Conservation (phyloP, 225 moss, liverwort and hornwort genomes). For the Polytrichum commune region DNA sequence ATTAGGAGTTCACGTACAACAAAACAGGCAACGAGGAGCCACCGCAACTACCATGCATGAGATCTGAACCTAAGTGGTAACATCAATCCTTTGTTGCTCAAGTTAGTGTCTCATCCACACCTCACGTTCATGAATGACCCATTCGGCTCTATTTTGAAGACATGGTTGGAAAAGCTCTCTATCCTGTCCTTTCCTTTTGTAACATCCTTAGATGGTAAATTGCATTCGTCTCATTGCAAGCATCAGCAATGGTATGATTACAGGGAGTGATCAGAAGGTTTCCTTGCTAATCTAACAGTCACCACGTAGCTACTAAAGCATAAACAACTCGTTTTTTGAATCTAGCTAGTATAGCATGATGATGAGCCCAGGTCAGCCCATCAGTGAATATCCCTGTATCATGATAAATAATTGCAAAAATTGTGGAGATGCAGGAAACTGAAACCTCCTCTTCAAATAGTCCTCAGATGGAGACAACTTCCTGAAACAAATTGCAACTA, state of each 20-base stretch:
- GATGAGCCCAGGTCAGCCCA: conserved; percentile 9
- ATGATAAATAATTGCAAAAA: no score
- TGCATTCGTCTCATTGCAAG: conserved; percentile 5
- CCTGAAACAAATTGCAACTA: no score
- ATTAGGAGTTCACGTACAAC: no score
- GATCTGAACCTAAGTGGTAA: no score
- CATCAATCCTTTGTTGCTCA: not conserved
- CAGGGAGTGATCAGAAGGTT: not conserved
- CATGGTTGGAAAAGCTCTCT: not conserved
- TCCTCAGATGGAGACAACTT: no score
- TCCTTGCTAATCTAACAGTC: not conserved
- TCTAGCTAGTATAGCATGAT: conserved; percentile 12
- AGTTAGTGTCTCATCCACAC: not conserved
- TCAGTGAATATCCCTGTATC: no score
- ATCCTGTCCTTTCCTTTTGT: not conserved
- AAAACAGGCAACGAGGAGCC: no score
- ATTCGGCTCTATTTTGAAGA: not conserved
- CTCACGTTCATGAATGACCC: not conserved
- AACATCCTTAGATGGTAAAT: conserved; percentile 3
- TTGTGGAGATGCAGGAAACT: no score
- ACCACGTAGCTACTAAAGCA: conserved; percentile 5
- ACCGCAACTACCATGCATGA: no score
- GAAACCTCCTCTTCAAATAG: no score
- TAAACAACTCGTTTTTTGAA: conserved; percentile 10
- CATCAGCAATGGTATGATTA: conserved; percentile 9